Percentiles rank a stretch among this genome's conserved stretches.
Evolutionary conservation across 2,329 filamentous ascomycete species (phyloP).

Genomic region (Clonostachys chloroleuca): DNA sequence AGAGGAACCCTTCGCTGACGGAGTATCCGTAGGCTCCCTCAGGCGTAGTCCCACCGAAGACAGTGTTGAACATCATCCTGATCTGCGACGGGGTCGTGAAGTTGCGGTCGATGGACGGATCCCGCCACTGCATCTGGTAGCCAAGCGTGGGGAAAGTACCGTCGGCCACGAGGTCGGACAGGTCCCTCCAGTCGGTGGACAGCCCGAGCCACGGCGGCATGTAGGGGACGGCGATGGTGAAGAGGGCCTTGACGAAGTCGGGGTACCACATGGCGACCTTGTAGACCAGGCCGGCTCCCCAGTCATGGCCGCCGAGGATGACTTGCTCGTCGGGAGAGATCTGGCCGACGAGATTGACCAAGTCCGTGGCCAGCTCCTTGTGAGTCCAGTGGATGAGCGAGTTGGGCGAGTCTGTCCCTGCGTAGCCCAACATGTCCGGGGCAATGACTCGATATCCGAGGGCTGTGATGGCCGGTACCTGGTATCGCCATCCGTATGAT

Average conservation of each 20-base stretch:
- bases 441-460: constrained; percentile 72
- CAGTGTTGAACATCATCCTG: constrained; percentile 57
- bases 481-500: constrained; percentile 75
- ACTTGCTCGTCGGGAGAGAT: constrained; percentile 38
- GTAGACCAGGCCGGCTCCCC: constrained; percentile 71
- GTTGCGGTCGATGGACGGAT: constrained; percentile 51
- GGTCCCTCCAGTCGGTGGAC: constrained; percentile 34
- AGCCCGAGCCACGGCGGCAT: constrained; percentile 36
- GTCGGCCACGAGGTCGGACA: constrained; percentile 47
- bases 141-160: constrained; percentile 57
- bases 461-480: constrained; percentile 67
- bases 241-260: constrained; percentile 61
- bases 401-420: constrained; percentile 61
- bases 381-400: constrained; percentile 55
- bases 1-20: constrained; percentile 50
- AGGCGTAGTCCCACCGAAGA: constrained; percentile 60
- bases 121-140: constrained; percentile 72
- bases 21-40: constrained; percentile 50
- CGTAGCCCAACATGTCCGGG: constrained; percentile 80
- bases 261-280: constrained; percentile 67
- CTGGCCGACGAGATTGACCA: constrained; percentile 61
- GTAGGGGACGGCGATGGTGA: constrained; percentile 72
- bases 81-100: constrained; percentile 52
- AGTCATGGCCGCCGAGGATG: constrained; percentile 80
- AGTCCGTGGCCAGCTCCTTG: constrained; percentile 67